Base-by-base conservation (phyloP, 345 rosid genomes). In the Aurinia saxatilis region DNA sequence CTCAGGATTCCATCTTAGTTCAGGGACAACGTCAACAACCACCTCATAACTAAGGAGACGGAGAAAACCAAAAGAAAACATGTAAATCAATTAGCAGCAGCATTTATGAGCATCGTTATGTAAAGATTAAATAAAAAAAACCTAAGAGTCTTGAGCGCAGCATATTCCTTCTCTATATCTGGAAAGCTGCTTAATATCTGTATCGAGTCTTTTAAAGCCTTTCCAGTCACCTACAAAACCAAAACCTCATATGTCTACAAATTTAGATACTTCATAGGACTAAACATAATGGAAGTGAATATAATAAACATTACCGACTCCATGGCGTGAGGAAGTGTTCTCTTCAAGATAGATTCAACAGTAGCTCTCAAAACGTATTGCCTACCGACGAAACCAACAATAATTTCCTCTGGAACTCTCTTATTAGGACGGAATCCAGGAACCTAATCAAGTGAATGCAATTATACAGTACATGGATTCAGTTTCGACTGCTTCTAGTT, bases 251-350 rank as follows among this genome's bases (percentile, higher is more conserved):
- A 47, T 54, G 12, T 19, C 5, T 53, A 9, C 13, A 44, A 51
- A 25, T 17, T 11, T 8, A 41, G 53, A 42, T 21, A 38, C 59
- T 23, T 33, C 11, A 45, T 10, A 61, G 23, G 17, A 50, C 12
- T 44, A 52, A 1, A 14, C 11, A 12, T n/a, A 31, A 39, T 6
- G 13, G 14, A 56, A 58, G 10, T 14, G 21, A 13, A 29, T 10
- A 10, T 11, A 12, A 35, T 27, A 71, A 33, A 25, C 6, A 49
- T 58, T 83, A 91, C 98, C 31, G 84, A 80, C 47, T 89, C 74
- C 95, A 92, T 75, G 65, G 98, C 91, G 63, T 92, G 96, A 34
- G 96, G 98, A 70, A 92, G 95, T 45, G 98, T 92, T 79, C 96
- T 82, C 78, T 89, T 77, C 81, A 92, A 48, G 56, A 92, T 84